Evolutionary conservation across 202 grass and related monocot genomes (phyloP), one percentile per base, ranked within the genome.

Genomic region (Setaria viridis): DNA sequence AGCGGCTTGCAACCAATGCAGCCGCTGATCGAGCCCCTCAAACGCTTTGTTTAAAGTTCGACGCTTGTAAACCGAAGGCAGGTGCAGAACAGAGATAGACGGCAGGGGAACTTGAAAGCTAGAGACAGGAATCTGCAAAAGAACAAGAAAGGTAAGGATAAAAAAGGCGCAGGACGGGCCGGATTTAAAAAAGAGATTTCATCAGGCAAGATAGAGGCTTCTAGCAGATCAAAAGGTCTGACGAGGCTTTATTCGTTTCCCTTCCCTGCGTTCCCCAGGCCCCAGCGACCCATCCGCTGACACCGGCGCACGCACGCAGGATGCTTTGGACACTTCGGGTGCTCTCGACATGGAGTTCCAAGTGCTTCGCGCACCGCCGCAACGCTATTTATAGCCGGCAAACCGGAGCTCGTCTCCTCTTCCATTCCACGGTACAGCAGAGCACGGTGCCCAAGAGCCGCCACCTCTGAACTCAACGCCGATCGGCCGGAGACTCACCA

Each of bases 191-290:
- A 62, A 12, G n/a, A 11, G 10, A 62, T 60, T 29, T 60, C 57
- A 29, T 29, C 57, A 29, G 57, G 10, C 57, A 60, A 60, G 57
- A 62, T 62, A 56, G 6, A 29, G 4, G 12, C 11, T 12, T 21
- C 37, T 39, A 39, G 43, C 41, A 12, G 62, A 41, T 68, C 4
- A 67, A 75, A 85, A 80, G 33, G 43, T 48, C 69, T 20, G 69
- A 74, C 17, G 43, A 75, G 12, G 66, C 57, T 79, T 88, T 89
- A 80, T 89, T 85, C 76, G 82, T 80, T 75, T 25, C 60, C 72
- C 42, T 12, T 29, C 11, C 45, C 43, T 63, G 72, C 10, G 21
- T 56, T 48, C 55, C 48, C 30, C 74, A 25, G 25, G 39, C 45
- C 48, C 20, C 66, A 6, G 78, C 67, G 39, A 74, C 73, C 47